These are phyloP conservation scores for Marasmius sp. DNA, from an alignment of 1,284 basidiomycete species.

Conservation along the genomic window DNA sequence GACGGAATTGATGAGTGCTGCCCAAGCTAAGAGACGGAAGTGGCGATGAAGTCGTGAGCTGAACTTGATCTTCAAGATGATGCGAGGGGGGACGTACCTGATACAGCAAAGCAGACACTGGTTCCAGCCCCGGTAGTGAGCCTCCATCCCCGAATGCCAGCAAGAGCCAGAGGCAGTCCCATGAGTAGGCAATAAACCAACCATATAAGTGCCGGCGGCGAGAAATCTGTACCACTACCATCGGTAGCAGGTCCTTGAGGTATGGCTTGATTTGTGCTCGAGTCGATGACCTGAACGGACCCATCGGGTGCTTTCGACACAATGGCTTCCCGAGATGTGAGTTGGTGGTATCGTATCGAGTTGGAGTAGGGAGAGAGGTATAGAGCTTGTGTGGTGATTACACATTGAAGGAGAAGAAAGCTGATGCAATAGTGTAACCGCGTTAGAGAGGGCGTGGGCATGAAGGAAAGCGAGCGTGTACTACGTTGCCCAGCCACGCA, in stretches of 20 bases:
- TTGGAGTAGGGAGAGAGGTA: background rate
- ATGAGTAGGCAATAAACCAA: constrained; percentile 48
- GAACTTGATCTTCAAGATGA: background rate
- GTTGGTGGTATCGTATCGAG: constrained; percentile 1
- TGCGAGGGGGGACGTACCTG: constrained; percentile 37
- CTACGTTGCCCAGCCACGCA: background rate
- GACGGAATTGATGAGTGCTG: constrained; percentile 57
- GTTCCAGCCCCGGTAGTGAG: constrained; percentile 53
- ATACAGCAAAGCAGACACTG: constrained; percentile 47
- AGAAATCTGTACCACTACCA: constrained; percentile 52
- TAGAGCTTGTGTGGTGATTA: background rate
- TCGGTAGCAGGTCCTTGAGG: constrained; percentile 58
- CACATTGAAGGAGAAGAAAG: background rate
- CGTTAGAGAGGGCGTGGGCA: background rate
- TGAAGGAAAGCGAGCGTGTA: background rate
- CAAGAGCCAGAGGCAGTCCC: constrained; percentile 53
- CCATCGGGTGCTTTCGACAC: constrained; percentile 41
- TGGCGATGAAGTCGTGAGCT: constrained; percentile 5
- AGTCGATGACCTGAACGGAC: constrained; percentile 42
- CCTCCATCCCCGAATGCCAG: constrained; percentile 55
- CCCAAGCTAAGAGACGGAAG: constrained; percentile 45
- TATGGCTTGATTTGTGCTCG: constrained; percentile 39
- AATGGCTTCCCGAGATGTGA: constrained; percentile 18
- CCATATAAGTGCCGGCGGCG: constrained; percentile 55
- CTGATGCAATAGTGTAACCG: background rate